Evolutionary conservation across 192 early-diverging fungal genomes (phyloP).

Genomic region (Backusella tarrabulga): DNA sequence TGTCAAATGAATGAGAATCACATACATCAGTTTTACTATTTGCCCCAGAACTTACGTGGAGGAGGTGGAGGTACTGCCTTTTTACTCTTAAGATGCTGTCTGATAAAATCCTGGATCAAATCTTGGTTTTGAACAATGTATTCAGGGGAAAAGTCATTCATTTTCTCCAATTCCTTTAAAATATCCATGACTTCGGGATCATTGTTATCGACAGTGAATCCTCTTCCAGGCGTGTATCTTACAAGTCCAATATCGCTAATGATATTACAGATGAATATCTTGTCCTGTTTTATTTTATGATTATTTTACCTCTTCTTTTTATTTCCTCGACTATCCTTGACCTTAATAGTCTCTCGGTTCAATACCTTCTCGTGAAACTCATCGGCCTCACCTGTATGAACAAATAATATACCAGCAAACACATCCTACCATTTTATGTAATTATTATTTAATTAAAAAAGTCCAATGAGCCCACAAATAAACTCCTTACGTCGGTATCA

Average conservation of each 20-base stretch:
- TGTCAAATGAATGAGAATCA: not conserved
- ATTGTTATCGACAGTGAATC: constrained; percentile 65
- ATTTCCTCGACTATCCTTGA: constrained; percentile 3
- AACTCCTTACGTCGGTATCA: constrained; percentile 56
- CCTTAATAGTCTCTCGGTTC: not conserved
- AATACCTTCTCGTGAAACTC: constrained; percentile 56
- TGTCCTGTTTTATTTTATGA: not conserved
- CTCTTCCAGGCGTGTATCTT: constrained; percentile 52
- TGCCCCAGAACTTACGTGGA: not conserved
- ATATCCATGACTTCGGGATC: constrained; percentile 68
- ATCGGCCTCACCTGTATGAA: constrained; percentile 65
- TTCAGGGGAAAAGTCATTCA: constrained; percentile 57
- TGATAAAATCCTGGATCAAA: constrained; percentile 66
- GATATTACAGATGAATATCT: not conserved
- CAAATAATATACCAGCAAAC: constrained; percentile 68
- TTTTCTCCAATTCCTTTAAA: constrained; percentile 55
- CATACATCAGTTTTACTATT: not conserved
- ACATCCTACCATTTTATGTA: constrained; percentile 38
- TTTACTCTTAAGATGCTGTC: constrained; percentile 41
- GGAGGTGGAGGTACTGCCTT: not conserved
- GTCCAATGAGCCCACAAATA: not conserved
- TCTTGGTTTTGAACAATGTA: constrained; percentile 63
- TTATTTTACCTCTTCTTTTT: not conserved
- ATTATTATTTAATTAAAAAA: not conserved
- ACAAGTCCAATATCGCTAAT: constrained; percentile 55